These are phyloP conservation scores for Coemansia sp. DNA, from an alignment of 192 early-diverging fungal species.

Conservation along the genomic window DNA sequence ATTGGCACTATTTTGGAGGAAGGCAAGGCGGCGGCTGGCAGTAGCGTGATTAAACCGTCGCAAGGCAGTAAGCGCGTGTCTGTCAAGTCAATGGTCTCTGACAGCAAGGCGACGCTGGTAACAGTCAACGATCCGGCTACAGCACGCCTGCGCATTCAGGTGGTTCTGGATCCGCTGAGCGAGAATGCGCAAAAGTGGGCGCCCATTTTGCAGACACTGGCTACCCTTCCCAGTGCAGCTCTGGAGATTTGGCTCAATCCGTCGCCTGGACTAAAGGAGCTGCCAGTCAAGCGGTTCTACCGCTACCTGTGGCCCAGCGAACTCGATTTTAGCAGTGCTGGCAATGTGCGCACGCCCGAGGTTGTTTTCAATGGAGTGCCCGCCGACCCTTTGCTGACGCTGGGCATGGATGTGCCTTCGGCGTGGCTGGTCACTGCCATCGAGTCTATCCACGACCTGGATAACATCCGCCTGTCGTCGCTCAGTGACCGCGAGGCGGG, in stretches of 20 bases:
- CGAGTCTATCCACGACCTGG: slow-evolving; percentile 82
- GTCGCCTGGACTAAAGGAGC: slow-evolving; percentile 49
- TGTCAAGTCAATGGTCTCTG: slow-evolving; percentile 15
- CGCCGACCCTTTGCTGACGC: slow-evolving; percentile 73
- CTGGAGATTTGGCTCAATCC: slow-evolving; percentile 74
- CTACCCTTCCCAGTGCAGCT: slow-evolving; percentile 60
- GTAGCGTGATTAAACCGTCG: slow-evolving; percentile 22
- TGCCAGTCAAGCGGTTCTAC: slow-evolving; percentile 88
- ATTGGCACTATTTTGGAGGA: slow-evolving; percentile 21
- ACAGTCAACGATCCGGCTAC: slow-evolving; percentile 2
- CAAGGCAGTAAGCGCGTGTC: slow-evolving; percentile 2
- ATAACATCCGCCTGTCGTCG: slow-evolving; percentile 76
- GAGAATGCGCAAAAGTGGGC: slow-evolving; percentile 77
- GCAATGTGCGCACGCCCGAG: slow-evolving; percentile 35
- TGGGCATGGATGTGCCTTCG: slow-evolving; percentile 84
- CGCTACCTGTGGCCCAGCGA: slow-evolving; percentile 72
- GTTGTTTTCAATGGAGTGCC: slow-evolving; percentile 78
- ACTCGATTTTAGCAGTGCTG: slow-evolving; percentile 62
- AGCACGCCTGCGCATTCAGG: slow-evolving; percentile 48
- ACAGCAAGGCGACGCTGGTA: neutral
- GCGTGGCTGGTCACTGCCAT: slow-evolving; percentile 88
- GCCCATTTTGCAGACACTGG: slow-evolving; percentile 66
- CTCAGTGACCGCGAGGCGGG: slow-evolving; percentile 43
- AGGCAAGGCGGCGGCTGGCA: slow-evolving; percentile 14
- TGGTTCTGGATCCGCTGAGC: slow-evolving; percentile 76